Conservation (phyloP, 495 filamentous ascomycete genomes). For the Daldinia decipiens region DNA sequence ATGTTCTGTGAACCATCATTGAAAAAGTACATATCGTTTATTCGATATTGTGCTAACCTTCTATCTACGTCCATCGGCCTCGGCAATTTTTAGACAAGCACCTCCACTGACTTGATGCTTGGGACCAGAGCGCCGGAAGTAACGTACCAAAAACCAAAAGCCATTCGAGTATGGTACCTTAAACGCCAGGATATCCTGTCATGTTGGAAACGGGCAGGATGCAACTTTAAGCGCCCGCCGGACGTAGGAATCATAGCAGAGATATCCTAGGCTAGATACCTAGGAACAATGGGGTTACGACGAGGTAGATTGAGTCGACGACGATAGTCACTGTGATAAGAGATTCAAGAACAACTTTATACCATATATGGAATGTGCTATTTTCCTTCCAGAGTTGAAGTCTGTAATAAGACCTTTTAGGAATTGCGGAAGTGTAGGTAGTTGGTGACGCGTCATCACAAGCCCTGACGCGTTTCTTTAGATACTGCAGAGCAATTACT, state of each 20-base stretch:
- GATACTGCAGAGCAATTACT: background rate
- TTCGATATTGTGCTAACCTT: background rate
- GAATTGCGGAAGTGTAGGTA: background rate
- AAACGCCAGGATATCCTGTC: background rate
- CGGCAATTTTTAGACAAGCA: background rate
- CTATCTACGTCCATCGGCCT: background rate
- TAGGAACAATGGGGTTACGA: background rate
- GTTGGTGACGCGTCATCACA: slow-evolving; percentile 18
- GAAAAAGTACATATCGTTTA: background rate
- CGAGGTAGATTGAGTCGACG: background rate
- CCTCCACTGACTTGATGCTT: background rate
- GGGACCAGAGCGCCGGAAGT: background rate
- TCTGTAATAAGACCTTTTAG: slow-evolving; percentile 6
- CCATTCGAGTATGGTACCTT: background rate
- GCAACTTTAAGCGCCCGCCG: background rate
- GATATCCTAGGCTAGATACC: background rate
- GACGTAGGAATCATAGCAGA: background rate
- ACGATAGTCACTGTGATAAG: background rate
- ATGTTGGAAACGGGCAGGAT: background rate
- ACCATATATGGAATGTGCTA: slow-evolving; percentile 30
- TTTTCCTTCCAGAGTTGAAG: background rate
- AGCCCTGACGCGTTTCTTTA: slow-evolving; percentile 17
- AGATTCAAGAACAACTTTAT: slow-evolving; percentile 1
- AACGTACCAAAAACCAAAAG: background rate
- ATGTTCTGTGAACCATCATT: background rate